These are phyloP conservation scores for Uncinocarpus reesii DNA, from an alignment of 2,329 filamentous ascomycete genomes.

Conservation along the genomic window DNA sequence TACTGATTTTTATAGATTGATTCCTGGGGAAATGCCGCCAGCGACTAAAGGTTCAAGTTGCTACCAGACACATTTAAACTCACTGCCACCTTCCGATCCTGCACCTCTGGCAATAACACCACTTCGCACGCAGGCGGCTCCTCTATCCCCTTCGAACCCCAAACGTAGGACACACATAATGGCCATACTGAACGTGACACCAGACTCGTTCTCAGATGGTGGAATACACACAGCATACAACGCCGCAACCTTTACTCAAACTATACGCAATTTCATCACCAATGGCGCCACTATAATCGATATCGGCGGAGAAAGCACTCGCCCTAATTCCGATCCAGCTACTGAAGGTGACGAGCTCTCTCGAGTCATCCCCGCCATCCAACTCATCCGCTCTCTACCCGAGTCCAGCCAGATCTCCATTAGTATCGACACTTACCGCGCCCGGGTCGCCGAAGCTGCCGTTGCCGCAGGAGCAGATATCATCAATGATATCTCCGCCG, in stretches of 20 bases:
- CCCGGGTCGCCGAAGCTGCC: constrained; percentile 66
- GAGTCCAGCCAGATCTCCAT: constrained; percentile 57
- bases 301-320: constrained; percentile 85
- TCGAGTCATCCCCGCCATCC: constrained; percentile 70
- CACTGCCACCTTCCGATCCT: constrained; percentile 28
- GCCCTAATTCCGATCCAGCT: constrained; percentile 62
- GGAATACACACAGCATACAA: constrained; percentile 50
- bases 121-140: constrained; percentile 33
- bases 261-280: constrained; percentile 52
- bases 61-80: constrained; percentile 29
- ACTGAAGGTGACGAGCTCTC: constrained; percentile 61
- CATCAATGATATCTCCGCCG: constrained; percentile 88
- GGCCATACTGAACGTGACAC: constrained; percentile 90
- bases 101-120: constrained; percentile 32
- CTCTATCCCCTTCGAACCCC: constrained; percentile 49
- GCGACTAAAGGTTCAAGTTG: constrained; percentile 22
- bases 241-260: constrained; percentile 43
- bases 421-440: constrained; percentile 87
- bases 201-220: constrained; percentile 94
- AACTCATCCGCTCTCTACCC: constrained; percentile 57
- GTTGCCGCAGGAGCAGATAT: constrained; percentile 75
- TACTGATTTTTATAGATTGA: constrained; percentile 10
- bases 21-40: constrained; percentile 27
- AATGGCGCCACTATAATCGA: constrained; percentile 77
- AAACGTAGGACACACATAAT: constrained; percentile 64